Base-by-base conservation (phyloP, 768 basidiomycete species). In the Lactarius trivialis region DNA sequence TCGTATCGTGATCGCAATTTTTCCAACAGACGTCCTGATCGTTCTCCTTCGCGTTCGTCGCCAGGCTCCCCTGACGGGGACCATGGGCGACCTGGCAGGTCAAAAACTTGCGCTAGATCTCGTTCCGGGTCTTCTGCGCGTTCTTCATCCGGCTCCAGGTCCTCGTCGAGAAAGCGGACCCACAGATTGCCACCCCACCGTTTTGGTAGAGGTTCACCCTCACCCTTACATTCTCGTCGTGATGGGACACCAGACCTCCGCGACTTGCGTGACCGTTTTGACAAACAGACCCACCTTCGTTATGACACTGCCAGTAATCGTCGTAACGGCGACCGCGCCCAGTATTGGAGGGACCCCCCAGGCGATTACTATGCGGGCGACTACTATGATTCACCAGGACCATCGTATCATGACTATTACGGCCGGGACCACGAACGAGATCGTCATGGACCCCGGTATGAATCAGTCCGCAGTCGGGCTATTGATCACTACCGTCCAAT, bases 401-500 rank as follows among this genome's bases (percentile, higher is more conserved):
- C 60, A 21, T 60, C 59, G 39, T 33, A 45, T 28, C 56, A 50
- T 43, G 55, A 58, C 32, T 56, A 56, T 32, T 39, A 59, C 37
- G 65, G 65, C 49, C 60, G 56, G 17, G 52, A 64, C 36, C 62
- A 55, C 32, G 63, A 61, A 24, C 57, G 64, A 43, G 64, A 68
- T 36, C 43, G 54, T 28, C 61, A 68, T 58, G 54, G 37, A 21
- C 57, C 55, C 14, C 48, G 53, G 26, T 64, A 61, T 48, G 53
- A 63, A 14, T 43, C 50, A 41, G 49, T 60, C 12, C 45, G 58
- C 34, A 54, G 61, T 36, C 49, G 58, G 15, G 30, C 43, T 32
- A 17, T 56, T 7, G 56, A 68, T 43, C 50, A 54, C 24, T 68
- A 70, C 58, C 65, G 67, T 41, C 67, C 68, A 19, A 30, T 67